Evolutionary conservation across 2,329 filamentous ascomycete species (phyloP).

Genomic region (Lasiodiplodia gonubiensis): DNA sequence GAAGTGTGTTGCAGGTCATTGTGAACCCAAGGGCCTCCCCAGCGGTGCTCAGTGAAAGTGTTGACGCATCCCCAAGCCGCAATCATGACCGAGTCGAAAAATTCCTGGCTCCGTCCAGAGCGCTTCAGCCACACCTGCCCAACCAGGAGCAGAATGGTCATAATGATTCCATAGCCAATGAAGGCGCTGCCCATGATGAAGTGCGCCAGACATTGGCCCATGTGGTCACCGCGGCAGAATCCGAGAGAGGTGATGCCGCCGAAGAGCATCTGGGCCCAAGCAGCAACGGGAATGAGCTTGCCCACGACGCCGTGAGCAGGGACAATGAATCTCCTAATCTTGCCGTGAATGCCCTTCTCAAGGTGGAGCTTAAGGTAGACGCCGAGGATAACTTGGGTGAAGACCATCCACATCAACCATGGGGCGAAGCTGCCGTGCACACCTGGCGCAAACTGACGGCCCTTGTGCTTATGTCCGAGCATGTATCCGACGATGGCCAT

Average conservation of each 20-base stretch:
- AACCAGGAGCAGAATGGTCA: slow-evolving; percentile 84
- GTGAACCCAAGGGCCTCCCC: slow-evolving; percentile 85
- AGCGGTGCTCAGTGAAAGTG: slow-evolving; percentile 96
- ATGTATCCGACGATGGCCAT: slow-evolving; percentile 86
- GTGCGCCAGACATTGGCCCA: slow-evolving; percentile 91
- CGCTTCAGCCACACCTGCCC: slow-evolving; percentile 86
- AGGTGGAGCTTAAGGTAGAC: slow-evolving; percentile 89
- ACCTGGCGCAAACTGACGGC: slow-evolving; percentile 82
- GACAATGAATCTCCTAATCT: slow-evolving; percentile 74
- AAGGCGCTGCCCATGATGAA: slow-evolving; percentile 99
- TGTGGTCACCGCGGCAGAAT: slow-evolving; percentile 89
- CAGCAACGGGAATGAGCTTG: slow-evolving; percentile 82
- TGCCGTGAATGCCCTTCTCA: slow-evolving; percentile 80
- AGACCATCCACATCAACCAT: slow-evolving; percentile 78
- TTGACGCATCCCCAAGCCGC: slow-evolving; percentile 96
- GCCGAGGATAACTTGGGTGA: slow-evolving; percentile 78
- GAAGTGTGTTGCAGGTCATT: slow-evolving; percentile 97
- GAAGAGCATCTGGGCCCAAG: slow-evolving; percentile 95
- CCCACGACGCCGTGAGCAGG: slow-evolving; percentile 79
- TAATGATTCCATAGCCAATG: slow-evolving; percentile 87
- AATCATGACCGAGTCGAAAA: slow-evolving; percentile 92
- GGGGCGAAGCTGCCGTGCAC: slow-evolving; percentile 83
- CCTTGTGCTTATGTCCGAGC: slow-evolving; percentile 87
- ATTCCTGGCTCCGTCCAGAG: slow-evolving; percentile 89
- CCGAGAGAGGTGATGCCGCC: slow-evolving; percentile 91